Percentiles rank a stretch among this genome's conserved stretches.
Conservation (phyloP, 768 basidiomycete genomes). For the Phylloporus sp. region DNA sequence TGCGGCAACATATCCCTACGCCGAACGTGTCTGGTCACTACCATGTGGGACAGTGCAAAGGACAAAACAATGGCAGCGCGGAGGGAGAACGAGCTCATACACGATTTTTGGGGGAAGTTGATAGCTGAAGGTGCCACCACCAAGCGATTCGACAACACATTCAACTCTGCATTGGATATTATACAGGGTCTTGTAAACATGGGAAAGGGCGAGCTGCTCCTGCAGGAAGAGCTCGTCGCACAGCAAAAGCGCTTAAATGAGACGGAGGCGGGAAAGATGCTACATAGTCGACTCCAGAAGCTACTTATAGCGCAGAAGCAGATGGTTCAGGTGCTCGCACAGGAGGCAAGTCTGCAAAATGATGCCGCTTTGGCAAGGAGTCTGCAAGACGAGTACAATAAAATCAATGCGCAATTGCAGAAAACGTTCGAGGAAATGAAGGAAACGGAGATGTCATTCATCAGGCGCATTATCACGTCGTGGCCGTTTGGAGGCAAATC, state of each 20-base stretch:
- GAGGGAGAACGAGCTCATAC: slow-evolving; percentile 13
- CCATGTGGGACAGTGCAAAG: slow-evolving; percentile 16
- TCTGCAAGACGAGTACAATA: slow-evolving; percentile 12
- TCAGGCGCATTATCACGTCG: slow-evolving; percentile 7
- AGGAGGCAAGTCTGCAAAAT: slow-evolving; percentile 13
- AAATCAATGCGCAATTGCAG: slow-evolving; percentile 5
- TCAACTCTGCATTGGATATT: slow-evolving; percentile 12
- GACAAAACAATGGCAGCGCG: neutral
- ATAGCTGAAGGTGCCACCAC: slow-evolving; percentile 7
- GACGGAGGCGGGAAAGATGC: slow-evolving; percentile 18
- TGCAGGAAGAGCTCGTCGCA: slow-evolving; percentile 19
- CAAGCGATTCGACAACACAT: slow-evolving; percentile 9
- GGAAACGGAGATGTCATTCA: slow-evolving; percentile 12
- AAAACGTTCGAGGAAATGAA: slow-evolving; percentile 21
- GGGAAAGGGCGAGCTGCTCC: neutral
- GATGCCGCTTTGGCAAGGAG: slow-evolving; percentile 9
- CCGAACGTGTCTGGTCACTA: slow-evolving; percentile 17
- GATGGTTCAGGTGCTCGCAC: slow-evolving; percentile 12
- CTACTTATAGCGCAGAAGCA: slow-evolving; percentile 16
- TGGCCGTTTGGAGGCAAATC: slow-evolving; percentile 6
- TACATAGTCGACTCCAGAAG: slow-evolving; percentile 14
- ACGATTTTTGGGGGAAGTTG: slow-evolving; percentile 15
- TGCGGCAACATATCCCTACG: slow-evolving; percentile 9
- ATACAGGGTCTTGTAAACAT: neutral
- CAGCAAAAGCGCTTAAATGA: slow-evolving; percentile 16